These are phyloP conservation scores for Suillus discolor DNA, from an alignment of 768 basidiomycete genomes.

Conservation along the genomic window DNA sequence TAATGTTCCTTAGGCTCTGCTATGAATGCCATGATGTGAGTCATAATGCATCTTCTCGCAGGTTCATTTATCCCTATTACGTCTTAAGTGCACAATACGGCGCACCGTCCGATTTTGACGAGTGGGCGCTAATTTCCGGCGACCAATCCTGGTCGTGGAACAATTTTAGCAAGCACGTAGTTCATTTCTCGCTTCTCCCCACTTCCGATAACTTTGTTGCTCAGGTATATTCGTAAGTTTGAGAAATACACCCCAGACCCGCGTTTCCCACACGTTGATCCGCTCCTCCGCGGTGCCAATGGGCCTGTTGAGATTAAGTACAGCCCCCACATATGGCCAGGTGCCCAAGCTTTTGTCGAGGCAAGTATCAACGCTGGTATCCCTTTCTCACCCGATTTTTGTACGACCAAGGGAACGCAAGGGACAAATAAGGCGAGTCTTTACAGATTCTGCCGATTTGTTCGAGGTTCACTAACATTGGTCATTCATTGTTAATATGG, in stretches of 20 bases:
- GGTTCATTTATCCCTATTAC: conserved; percentile 11
- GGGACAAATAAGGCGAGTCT: conserved; percentile 61
- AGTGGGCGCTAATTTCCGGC: conserved; percentile 58
- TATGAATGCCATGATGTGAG: conserved; percentile 60
- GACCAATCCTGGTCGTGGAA: conserved; percentile 60
- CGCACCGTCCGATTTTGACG: conserved; percentile 68
- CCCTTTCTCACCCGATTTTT: conserved; percentile 57
- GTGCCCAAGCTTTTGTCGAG: conserved; percentile 54
- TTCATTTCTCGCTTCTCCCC: neutral
- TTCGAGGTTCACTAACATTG: neutral
- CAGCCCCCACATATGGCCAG: conserved; percentile 46
- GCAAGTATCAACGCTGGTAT: conserved; percentile 55
- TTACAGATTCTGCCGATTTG: neutral
- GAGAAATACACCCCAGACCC: conserved; percentile 58
- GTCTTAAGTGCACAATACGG: conserved; percentile 53
- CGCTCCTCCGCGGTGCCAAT: conserved; percentile 43
- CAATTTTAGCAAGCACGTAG: conserved; percentile 49
- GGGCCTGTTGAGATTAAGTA: conserved; percentile 68
- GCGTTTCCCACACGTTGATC: conserved; percentile 51
- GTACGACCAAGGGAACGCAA: conserved; percentile 53
- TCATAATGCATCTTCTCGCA: neutral
- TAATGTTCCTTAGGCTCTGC: conserved; percentile 47
- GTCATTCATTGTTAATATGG: neutral
- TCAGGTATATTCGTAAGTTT: conserved; percentile 72
- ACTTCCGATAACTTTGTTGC: conserved; percentile 2